Evolutionary conservation across 2,329 filamentous ascomycete genomes (phyloP).

Genomic region (Ciborinia camelliae): DNA sequence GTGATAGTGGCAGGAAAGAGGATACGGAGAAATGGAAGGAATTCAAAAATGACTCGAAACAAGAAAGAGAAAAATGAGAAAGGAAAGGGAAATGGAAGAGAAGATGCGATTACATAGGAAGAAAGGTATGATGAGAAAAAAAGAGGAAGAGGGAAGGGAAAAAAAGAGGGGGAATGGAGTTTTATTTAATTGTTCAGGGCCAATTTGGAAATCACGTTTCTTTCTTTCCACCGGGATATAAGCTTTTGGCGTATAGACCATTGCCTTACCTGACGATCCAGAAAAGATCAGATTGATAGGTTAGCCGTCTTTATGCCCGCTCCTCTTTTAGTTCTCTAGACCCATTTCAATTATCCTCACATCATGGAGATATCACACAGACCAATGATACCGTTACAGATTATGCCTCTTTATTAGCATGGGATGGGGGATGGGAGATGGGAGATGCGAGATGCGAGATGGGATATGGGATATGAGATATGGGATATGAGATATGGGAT

Average conservation of each 20-base stretch:
- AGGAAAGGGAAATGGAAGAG: background rate
- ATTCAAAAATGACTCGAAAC: slow-evolving; percentile 12
- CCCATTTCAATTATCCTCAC: slow-evolving; percentile 17
- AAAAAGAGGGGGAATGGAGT: slow-evolving; percentile 22
- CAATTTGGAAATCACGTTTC: slow-evolving; percentile 16
- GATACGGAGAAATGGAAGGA: slow-evolving; percentile 3
- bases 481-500: background rate
- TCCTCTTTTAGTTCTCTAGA: slow-evolving; percentile 15
- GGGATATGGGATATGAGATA: background rate
- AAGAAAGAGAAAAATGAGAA: slow-evolving; percentile 15
- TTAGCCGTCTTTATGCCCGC: slow-evolving; percentile 1
- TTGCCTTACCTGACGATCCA: slow-evolving; percentile 14
- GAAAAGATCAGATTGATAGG: slow-evolving; percentile 18
- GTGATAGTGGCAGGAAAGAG: slow-evolving; percentile 1
- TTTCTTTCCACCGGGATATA: slow-evolving; percentile 11
- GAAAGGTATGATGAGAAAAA: slow-evolving; percentile 8
- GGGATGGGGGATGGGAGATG: background rate
- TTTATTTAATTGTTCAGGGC: slow-evolving; percentile 24
- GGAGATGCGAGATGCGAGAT: background rate
- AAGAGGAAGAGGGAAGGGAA: slow-evolving; percentile 9
- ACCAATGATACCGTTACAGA: slow-evolving; percentile 9
- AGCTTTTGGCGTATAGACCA: slow-evolving; percentile 11
- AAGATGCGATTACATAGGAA: background rate
- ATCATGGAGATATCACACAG: slow-evolving; percentile 8
- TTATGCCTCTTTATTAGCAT: background rate